Conservation (phyloP, 176 grass and related monocot genomes). For the Oryza meridionalis region DNA sequence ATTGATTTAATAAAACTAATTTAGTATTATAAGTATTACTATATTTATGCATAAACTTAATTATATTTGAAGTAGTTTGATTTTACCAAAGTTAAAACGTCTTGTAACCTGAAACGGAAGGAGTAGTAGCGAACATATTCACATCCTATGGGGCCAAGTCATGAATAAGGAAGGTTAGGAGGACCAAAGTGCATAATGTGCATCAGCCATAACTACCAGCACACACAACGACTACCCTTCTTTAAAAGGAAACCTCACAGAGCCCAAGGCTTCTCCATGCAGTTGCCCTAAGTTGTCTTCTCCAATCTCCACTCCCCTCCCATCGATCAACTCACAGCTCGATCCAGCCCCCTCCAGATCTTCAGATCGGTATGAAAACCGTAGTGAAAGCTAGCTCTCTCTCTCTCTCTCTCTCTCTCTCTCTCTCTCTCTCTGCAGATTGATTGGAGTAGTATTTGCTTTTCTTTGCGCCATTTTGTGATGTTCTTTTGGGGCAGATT, state of each 20-base stretch:
- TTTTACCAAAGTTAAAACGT: no score
- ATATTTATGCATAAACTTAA: no score
- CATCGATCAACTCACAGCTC: constrained; percentile 14
- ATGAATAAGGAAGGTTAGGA: background rate
- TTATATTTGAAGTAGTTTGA: no score
- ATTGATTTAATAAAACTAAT: no score
- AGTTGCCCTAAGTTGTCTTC: constrained; percentile 39
- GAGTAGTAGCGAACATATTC: no score
- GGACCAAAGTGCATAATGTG: constrained; percentile 23
- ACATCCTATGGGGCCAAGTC: background rate
- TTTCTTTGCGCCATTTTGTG: constrained; percentile 22
- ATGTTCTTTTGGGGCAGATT: background rate
- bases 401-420: background rate
- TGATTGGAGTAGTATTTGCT: constrained; percentile 22
- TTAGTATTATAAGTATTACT: no score
- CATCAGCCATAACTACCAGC: background rate
- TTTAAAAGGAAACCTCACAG: constrained; percentile 58
- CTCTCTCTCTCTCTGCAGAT: background rate
- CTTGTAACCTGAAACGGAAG: no score
- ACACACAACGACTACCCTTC: constrained; percentile 22
- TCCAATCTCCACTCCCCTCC: background rate
- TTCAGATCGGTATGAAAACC: constrained; percentile 40
- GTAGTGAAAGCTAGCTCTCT: no score
- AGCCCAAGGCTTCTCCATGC: constrained; percentile 45
- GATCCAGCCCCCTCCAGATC: background rate